Conservation (phyloP, 305 asterid genomes). For the Ajuga reptans region DNA sequence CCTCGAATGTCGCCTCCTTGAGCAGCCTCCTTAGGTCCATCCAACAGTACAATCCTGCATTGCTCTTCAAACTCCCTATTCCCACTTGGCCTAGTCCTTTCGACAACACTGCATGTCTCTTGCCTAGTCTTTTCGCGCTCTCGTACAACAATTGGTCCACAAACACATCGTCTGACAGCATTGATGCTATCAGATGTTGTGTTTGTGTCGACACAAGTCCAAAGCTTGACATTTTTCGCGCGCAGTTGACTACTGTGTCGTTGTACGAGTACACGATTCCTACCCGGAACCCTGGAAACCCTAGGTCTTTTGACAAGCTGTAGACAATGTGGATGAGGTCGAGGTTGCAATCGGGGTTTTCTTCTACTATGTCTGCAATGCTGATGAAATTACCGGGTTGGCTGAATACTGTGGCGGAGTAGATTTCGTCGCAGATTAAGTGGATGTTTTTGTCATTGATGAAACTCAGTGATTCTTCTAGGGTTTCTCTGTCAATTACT, state of each 20-base stretch:
- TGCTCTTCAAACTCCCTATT: slow-evolving; percentile 34
- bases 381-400: slow-evolving; percentile 52
- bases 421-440: slow-evolving; percentile 66
- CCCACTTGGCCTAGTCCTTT: slow-evolving; percentile 33
- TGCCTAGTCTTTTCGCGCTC: slow-evolving; percentile 29
- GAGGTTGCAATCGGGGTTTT: slow-evolving; percentile 27
- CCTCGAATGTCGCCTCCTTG: slow-evolving; percentile 33
- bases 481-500: slow-evolving; percentile 41
- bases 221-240: slow-evolving; percentile 55
- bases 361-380: slow-evolving; percentile 49
- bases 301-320: slow-evolving; percentile 50
- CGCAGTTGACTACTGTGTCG: slow-evolving; percentile 29
- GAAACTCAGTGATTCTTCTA: slow-evolving; percentile 37
- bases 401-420: slow-evolving; percentile 65
- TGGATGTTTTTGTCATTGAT: slow-evolving; percentile 44
- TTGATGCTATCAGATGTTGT: slow-evolving; percentile 37
- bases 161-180: slow-evolving; percentile 44
- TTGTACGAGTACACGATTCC: slow-evolving; percentile 48
- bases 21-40: slow-evolving; percentile 45
- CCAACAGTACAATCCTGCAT: slow-evolving; percentile 45
- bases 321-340: slow-evolving; percentile 52
- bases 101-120: slow-evolving; percentile 26
- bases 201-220: slow-evolving; percentile 57
- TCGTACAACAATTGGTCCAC: slow-evolving; percentile 31
- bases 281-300: slow-evolving; percentile 48